Evolutionary conservation across 441 rosid genomes (phyloP), one percentile per base, ranked within the genome.

Genomic region (Jatropha podagrica): DNA sequence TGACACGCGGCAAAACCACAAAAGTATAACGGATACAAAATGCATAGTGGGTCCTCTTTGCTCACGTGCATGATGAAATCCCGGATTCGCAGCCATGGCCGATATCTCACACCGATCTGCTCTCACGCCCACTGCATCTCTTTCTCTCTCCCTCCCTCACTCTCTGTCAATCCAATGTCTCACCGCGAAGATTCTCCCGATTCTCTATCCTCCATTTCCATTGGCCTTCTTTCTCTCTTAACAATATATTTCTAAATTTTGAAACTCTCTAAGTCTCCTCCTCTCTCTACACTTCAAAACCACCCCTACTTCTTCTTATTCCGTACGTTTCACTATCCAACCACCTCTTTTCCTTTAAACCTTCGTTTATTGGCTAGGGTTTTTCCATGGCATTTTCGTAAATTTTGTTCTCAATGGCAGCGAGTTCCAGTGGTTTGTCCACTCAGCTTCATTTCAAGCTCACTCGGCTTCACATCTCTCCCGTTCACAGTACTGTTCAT

Each of bases 371-470:
- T 7, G 7, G 17, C 65, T 70, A 65, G 81, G 79, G 69, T 58
- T 74, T 63, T 18, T 70, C 61, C 38, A 89, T 91, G 92, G 83
- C 88, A 65, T 78, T 82, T 81, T 62, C 77, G 27, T 89, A 61
- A 87, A 75, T 71, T 61, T 17, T 41, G 4, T 32, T 8, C 42
- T 60, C 68, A 62, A 88, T 89, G 87, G 85, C 87, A 81, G 88
- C 88, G 61, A 83, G 79, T 84, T 86, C 88, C 59, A 82, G 83
- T 65, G 84, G 79, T 13, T 77, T 88, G 52, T 61, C 86, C 64
- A 68, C 92, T 79, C 90, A 78, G 77, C 79, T 88, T 14, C 87
- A 87, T 80, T 85, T 83, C 81, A 80, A 80, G 74, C 81, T 75
- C 80, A 20, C 75, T 23, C 65, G 81, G 10, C 80, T 63, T 65